A percentile compares a stretch with the other conserved stretches of the same genome.
These are phyloP conservation scores for Mycena kentingensis DNA, from an alignment of 768 basidiomycete species.

Conservation along the genomic window DNA sequence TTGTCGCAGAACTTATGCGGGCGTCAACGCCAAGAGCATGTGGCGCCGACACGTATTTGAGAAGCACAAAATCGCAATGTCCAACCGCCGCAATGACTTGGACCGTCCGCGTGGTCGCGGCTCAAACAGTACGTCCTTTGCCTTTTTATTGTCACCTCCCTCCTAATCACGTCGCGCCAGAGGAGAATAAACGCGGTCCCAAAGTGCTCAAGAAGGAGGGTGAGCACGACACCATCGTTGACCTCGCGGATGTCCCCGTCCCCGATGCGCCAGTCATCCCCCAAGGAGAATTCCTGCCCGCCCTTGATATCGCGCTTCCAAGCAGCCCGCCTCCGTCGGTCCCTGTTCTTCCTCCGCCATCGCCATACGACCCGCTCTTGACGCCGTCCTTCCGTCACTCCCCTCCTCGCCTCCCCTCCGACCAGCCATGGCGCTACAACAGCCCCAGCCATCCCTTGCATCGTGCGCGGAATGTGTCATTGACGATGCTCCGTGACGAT, in stretches of 20 bases:
- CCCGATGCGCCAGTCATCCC: slow-evolving; percentile 29
- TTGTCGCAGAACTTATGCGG: slow-evolving; percentile 80
- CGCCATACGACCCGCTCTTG: slow-evolving; percentile 73
- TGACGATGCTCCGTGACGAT: slow-evolving; percentile 63
- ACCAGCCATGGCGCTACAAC: slow-evolving; percentile 81
- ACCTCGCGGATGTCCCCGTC: slow-evolving; percentile 15
- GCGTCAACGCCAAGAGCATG: slow-evolving; percentile 90
- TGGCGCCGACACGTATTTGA: slow-evolving; percentile 88
- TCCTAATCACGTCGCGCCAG: slow-evolving; percentile 38
- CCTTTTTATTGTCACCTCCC: background rate
- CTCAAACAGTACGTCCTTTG: slow-evolving; percentile 57
- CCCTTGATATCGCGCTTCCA: slow-evolving; percentile 37
- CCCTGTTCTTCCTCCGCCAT: slow-evolving; percentile 51
- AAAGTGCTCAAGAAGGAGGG: slow-evolving; percentile 16
- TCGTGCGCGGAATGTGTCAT: slow-evolving; percentile 60
- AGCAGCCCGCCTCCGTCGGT: slow-evolving; percentile 35
- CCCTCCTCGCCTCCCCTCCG: slow-evolving; percentile 70
- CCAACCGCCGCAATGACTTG: slow-evolving; percentile 73
- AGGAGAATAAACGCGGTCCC: slow-evolving; percentile 49
- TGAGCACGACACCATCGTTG: slow-evolving; percentile 8
- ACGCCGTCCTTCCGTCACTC: slow-evolving; percentile 82
- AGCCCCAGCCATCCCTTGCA: slow-evolving; percentile 80
- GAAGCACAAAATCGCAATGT: slow-evolving; percentile 89
- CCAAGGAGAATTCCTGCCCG: slow-evolving; percentile 36
- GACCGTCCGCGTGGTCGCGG: slow-evolving; percentile 66